Evolutionary conservation across 768 basidiomycete species (phyloP).

Genomic region (Coprinopsis strossmayeri): DNA sequence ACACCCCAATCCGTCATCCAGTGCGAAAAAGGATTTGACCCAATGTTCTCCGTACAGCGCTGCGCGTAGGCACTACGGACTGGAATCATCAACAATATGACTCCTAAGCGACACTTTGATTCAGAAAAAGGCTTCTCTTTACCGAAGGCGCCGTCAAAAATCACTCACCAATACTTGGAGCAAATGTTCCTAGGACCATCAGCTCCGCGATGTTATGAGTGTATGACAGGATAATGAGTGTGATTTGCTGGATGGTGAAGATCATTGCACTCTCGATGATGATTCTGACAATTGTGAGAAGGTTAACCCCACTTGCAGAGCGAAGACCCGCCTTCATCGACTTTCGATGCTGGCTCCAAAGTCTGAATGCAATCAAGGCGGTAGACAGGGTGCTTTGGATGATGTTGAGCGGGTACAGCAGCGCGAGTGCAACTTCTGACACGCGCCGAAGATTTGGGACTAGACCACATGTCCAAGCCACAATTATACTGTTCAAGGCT

Average conservation of each 20-base stretch:
- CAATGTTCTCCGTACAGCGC: too few species aligned
- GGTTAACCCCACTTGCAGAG: not conserved
- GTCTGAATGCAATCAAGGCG: conserved; percentile 19
- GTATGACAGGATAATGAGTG: conserved; percentile 21
- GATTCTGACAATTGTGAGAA: conserved; percentile 20
- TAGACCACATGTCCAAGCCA: too few species aligned
- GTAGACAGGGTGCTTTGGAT: conserved; percentile 22
- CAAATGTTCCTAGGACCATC: conserved; percentile 21
- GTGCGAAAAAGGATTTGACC: too few species aligned
- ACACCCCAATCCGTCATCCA: too few species aligned
- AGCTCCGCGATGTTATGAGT: conserved; percentile 19
- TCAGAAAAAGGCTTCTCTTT: too few species aligned
- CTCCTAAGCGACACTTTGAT: too few species aligned
- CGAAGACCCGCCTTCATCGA: conserved; percentile 16
- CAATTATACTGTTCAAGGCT: too few species aligned
- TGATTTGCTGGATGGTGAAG: conserved; percentile 22
- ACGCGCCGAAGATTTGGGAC: too few species aligned
- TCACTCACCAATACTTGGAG: conserved; percentile 28
- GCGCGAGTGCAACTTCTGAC: too few species aligned
- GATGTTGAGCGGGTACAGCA: conserved; percentile 22
- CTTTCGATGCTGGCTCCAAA: conserved; percentile 20
- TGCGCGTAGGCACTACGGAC: too few species aligned
- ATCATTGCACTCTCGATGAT: conserved; percentile 26
- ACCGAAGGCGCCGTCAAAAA: too few species aligned
- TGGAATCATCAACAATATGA: too few species aligned